Base-by-base conservation (phyloP, 2,329 filamentous ascomycete genomes). In the Westerdykella ornata region DNA sequence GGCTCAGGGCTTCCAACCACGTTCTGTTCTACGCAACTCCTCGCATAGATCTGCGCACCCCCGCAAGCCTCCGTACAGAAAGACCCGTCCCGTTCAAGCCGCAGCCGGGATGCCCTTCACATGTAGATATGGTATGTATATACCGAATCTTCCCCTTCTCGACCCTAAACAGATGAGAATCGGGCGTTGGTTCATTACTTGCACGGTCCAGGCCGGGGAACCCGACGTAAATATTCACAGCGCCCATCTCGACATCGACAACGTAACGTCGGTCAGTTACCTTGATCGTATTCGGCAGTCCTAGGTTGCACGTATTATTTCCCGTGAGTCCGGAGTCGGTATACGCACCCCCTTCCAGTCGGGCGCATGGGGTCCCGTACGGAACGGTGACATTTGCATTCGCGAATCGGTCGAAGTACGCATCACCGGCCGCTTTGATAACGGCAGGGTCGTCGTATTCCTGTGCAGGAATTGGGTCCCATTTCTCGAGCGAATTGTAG, bases 341-440 rank as follows among this genome's bases (percentile, higher is more conserved):
- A 22, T 47, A 47, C 18, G 40, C 40, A 5, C 40, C 35, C 16
- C 40, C 40, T 30, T 42, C 40, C n/a, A 38, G 15, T 12, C 40
- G 35, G 7, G 34, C 28, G 18, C 40, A 42, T 7, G 40, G 40
- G 4, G n/a, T 42, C 17, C 40, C 40, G 15, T 14, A 57, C 1
- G 54, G 54, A 13, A 57, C 51, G 3, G 42, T 44, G 0, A 50
- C 41, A 14, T 48, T 53, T 5, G 34, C 38, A 15, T 53, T 46
- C 3, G 42, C 44, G n/a, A 53, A 54, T 2, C 47, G 42, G 22
- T 57, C 39, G 11, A 56, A 49, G 22, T 57, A 57, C 9, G 51
- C 53, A 22, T 57, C 53, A 0, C 48, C 55, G n/a, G 54, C 55
- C 4, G 49, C 51, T 39, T 51, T 39, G 26, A 59, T 54, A 3